Evolutionary conservation across 345 rosid genomes (phyloP).

Genomic region (Trapa bicornis): DNA sequence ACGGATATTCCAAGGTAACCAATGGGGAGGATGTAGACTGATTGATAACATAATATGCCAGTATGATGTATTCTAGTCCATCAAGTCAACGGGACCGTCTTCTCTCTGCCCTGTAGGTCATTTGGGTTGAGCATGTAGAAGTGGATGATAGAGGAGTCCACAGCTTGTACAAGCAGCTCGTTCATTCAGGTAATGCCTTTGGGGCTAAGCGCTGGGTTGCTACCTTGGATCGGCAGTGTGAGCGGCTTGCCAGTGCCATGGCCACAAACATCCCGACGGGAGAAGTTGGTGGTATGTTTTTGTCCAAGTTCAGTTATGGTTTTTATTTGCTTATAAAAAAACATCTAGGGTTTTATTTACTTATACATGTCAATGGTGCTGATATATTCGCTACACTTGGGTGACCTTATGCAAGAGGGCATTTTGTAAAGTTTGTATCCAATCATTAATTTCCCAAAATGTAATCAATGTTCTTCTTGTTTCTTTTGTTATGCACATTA

Average conservation of each 20-base stretch:
- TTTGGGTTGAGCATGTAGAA: conserved; percentile 91
- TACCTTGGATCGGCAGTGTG: conserved; percentile 67
- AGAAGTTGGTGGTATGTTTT: conserved; percentile 39
- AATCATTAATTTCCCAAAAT: background rate
- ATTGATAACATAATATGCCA: too few species aligned
- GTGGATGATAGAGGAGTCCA: conserved; percentile 66
- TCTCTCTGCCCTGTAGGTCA: conserved; percentile 34
- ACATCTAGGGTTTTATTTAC: too few species aligned
- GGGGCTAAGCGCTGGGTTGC: conserved; percentile 90
- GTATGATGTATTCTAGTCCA: background rate
- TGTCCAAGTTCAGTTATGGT: background rate
- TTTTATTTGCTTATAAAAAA: background rate
- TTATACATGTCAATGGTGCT: too few species aligned
- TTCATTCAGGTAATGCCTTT: conserved; percentile 57
- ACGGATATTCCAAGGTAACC: conserved; percentile 67
- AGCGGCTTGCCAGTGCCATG: conserved; percentile 62
- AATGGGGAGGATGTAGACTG: background rate
- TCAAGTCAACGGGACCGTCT: background rate
- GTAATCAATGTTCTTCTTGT: background rate
- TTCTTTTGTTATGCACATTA: background rate
- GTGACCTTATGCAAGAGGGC: too few species aligned
- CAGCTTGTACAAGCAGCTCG: conserved; percentile 44
- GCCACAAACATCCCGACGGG: conserved; percentile 38
- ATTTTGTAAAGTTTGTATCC: background rate
- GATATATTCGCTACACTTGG: too few species aligned